phyloP scores from a whole-genome alignment of 228 moss, liverwort and hornwort species.

The Sphagnum magellanicum region DNA sequence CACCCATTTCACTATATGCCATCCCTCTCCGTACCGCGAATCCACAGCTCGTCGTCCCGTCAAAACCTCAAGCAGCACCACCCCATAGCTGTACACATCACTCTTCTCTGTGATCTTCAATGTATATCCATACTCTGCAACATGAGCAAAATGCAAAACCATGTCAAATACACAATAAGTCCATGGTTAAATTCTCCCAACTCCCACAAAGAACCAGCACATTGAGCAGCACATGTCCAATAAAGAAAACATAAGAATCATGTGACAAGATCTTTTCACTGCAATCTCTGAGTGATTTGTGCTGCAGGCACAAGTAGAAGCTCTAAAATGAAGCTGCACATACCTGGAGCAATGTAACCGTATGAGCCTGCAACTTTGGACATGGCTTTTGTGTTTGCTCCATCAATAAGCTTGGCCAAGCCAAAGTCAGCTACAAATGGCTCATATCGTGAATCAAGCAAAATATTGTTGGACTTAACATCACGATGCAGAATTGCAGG shows the following conservation, averaged over 20 bases:
- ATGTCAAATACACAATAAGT: no score
- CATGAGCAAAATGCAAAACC: background rate
- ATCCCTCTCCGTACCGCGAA: slow-evolving; percentile 38
- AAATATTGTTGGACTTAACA: slow-evolving; percentile 53
- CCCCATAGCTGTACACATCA: slow-evolving; percentile 57
- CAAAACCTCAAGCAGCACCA: slow-evolving; percentile 46
- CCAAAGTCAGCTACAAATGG: slow-evolving; percentile 52
- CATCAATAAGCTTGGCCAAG: slow-evolving; percentile 44
- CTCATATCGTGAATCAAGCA: slow-evolving; percentile 39
- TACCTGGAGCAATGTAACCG: slow-evolving; percentile 56
- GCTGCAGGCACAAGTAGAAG: no score
- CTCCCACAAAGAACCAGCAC: no score
- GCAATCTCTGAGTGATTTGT: no score
- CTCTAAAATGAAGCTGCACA: background rate
- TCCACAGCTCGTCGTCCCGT: slow-evolving; percentile 45
- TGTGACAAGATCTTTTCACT: no score
- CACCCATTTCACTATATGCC: slow-evolving; percentile 59
- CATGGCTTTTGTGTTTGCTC: slow-evolving; percentile 32
- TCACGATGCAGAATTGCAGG: slow-evolving; percentile 48
- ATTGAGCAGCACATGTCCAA: no score
- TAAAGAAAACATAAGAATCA: no score
- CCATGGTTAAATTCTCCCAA: no score
- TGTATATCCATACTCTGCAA: slow-evolving; percentile 50
- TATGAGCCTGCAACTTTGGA: slow-evolving; percentile 57
- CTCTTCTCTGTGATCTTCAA: slow-evolving; percentile 57